Conservation (phyloP, 495 filamentous ascomycete species). For the Hypoxylon fragiforme region DNA sequence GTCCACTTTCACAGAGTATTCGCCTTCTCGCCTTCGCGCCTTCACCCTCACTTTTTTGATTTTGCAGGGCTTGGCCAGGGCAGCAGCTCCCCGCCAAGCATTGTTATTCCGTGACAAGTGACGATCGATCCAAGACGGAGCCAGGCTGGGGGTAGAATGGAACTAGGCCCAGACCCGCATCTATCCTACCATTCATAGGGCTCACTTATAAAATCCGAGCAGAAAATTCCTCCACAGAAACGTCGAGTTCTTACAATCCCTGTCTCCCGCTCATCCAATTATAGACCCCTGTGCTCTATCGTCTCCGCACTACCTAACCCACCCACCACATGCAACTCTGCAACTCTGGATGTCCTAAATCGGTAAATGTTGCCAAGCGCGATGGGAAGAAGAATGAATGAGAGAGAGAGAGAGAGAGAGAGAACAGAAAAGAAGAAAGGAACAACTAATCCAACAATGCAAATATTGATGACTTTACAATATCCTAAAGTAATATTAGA, state of each 20-base stretch:
- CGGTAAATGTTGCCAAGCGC: slow-evolving; percentile 16
- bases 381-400: background rate
- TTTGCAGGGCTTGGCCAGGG: background rate
- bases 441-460: too few relatives aligned
- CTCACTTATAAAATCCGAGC: slow-evolving; percentile 23
- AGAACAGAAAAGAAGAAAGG: background rate
- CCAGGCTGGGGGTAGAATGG: slow-evolving; percentile 1
- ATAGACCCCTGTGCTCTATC: slow-evolving; percentile 22
- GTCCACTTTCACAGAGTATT: slow-evolving; percentile 6
- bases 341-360: slow-evolving; percentile 15
- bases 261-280: slow-evolving; percentile 32
- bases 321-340: slow-evolving; percentile 15
- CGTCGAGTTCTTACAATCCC: slow-evolving; percentile 24
- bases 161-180: slow-evolving; percentile 22
- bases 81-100: slow-evolving; percentile 17
- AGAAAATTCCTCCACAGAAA: slow-evolving; percentile 29
- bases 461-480: too few relatives aligned
- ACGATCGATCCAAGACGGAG: slow-evolving; percentile 33
- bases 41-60: background rate
- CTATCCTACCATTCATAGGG: slow-evolving; percentile 20
- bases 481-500: too few relatives aligned
- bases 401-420: slow-evolving; percentile 3
- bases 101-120: slow-evolving; percentile 24
- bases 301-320: slow-evolving; percentile 26
- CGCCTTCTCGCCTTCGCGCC: background rate